Evolutionary conservation across 805 yeast species (phyloP), one percentile per base, ranked within the genome.

Genomic region (Myxozyma kluyveri): DNA sequence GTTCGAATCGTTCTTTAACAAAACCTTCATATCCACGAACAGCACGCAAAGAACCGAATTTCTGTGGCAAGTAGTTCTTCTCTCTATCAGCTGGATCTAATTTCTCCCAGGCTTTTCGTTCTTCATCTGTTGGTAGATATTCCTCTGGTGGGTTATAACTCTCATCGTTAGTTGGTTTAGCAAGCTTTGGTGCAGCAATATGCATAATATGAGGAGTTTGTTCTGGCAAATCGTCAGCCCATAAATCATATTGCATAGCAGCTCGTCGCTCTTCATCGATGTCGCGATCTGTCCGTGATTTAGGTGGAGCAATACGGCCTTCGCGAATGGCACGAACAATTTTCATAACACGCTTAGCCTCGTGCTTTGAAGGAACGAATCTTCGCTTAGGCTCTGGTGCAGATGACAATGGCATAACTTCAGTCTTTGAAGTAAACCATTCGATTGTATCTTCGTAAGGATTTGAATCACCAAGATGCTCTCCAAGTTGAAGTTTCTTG

Each of bases 131-230:
- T 56, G 88, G 72, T 60, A 93, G 72, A 65, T 93, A 93, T 74
- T 93, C 99, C 65, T 78, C 96, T 3, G 99, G 99, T 33, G 99
- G 99, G 67, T 93, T 93, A 70, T 93, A 93, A 63, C 93, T 83
- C 73, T 91, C 96, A 61, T 91, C 99, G 66, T 93, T 82, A 0
- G 97, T 88, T 52, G 99, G 99, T 32, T 97, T 98, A 14, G 96
- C 82, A 63, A 88, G 62, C 69, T 93, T 91, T 35, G 99, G 99
- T 14, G 99, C 99, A 66, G 96, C 81, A 62, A 91, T 74, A 58
- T 81, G 88, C 96, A 89, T 89, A 42, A 88, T 75, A 69, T 90
- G 96, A 65, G 72, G 70, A 3, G 75, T 67, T 46, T 78, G 80
- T 39, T 74, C 77, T 42, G 79, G 80, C 44, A 82, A 80, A 49